Evolutionary conservation across 768 basidiomycete genomes (phyloP).

Genomic region (Naganishia randhawae): DNA sequence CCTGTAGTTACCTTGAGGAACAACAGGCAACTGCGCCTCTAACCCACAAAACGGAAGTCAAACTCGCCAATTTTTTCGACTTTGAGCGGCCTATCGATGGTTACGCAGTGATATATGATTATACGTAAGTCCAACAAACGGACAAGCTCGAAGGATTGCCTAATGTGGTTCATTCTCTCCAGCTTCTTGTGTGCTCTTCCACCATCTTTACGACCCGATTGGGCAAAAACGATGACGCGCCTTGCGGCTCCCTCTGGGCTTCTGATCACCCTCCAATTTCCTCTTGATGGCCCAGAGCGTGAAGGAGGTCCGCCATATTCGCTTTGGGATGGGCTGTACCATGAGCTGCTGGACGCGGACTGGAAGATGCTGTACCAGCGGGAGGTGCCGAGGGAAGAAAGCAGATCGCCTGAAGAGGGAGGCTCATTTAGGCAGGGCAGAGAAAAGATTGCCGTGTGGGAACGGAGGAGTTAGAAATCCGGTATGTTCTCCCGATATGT

Average conservation of each 20-base stretch:
- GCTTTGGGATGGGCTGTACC: constrained; percentile 36
- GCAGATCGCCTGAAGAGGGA: constrained; percentile 3
- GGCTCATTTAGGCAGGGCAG: constrained; percentile 8
- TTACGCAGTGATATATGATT: constrained; percentile 43
- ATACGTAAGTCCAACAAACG: constrained; percentile 37
- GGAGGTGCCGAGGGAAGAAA: constrained; percentile 31
- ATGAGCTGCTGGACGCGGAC: constrained; percentile 38
- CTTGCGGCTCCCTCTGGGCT: constrained; percentile 23
- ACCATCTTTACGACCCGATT: constrained; percentile 32
- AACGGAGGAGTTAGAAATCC: background rate
- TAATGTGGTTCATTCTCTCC: background rate
- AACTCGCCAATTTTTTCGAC: constrained; percentile 39
- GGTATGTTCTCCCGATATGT: background rate
- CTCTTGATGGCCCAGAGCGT: constrained; percentile 31
- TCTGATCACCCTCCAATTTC: constrained; percentile 47
- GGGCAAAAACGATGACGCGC: constrained; percentile 33
- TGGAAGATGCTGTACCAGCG: constrained; percentile 37
- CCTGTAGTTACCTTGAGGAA: constrained; percentile 35
- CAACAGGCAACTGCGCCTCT: constrained; percentile 21
- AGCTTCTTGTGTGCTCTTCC: constrained; percentile 48
- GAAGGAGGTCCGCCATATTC: constrained; percentile 38
- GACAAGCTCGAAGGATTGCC: background rate
- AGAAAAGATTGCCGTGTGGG: constrained; percentile 25
- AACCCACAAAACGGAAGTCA: constrained; percentile 23
- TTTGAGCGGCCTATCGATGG: constrained; percentile 28